Evolutionary conservation across 2,329 filamentous ascomycete genomes (phyloP), one percentile per base, ranked within the genome.

Genomic region (Stemphylium vesicarium): DNA sequence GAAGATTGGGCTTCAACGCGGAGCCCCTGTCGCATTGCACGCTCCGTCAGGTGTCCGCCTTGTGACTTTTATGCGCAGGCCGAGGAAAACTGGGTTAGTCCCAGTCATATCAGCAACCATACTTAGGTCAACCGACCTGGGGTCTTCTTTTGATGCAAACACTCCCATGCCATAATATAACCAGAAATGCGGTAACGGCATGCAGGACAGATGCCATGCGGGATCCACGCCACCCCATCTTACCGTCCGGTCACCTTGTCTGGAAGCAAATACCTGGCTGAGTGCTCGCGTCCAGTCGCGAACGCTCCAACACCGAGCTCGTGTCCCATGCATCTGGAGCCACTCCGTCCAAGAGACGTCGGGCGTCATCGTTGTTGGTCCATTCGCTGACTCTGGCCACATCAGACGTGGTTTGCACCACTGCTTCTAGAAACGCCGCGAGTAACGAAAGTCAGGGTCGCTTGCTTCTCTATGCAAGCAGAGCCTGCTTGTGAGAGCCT

Each of bases 61-160:
- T 32, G 2, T 18, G 42, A 22, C 15, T 31, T 29, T 40, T 43
- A 22, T 31, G 22, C 29, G 36, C 55, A 45, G 15, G 26, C 52
- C 22, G 22, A 4, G 22, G 7, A 3, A 24, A 24, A 24, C 22
- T 24, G 7, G 22, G 22, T 24, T 24, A 24, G 22, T 8, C 22
- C 22, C 22, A 8, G 5, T 8, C 7, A 24, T 24, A 24, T 24
- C 22, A 24, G 20, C 22, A 7, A 24, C 22, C 22, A 24, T 7
- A 13, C 24, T 35, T 18, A 31, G 39, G 53, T 56, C 41, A 53
- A 60, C n/a, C 49, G n/a, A 39, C 49, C 29, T 58, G 36, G 45
- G 37, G 33, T 49, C 37, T 32, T 53, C 22, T 24, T 24, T 7
- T 24, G 22, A 4, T 56, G 16, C 40, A 38, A 48, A 45, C 42